A percentile compares a stretch with the other conserved stretches of the same genome.
Evolutionary conservation across 768 basidiomycete genomes (phyloP).

Genomic region (Lactarius evosmus): DNA sequence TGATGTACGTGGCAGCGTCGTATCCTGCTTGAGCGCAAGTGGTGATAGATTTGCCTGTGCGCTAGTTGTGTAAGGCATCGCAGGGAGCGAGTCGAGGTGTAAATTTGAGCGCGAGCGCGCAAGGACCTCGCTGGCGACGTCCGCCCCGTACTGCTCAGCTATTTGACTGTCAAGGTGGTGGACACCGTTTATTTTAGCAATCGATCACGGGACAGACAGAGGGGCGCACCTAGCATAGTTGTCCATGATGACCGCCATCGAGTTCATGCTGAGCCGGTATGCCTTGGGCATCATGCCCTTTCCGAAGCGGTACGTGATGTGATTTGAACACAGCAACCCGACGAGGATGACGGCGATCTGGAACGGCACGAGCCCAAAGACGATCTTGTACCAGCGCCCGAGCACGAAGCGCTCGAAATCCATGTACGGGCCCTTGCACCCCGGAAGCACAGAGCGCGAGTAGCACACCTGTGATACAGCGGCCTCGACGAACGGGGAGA

Average conservation of each 20-base stretch:
- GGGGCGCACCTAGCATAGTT: conserved; percentile 63
- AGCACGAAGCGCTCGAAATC: conserved; percentile 55
- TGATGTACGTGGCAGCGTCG: neutral
- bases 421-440: conserved; percentile 67
- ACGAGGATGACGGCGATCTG: conserved; percentile 63
- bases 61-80: conserved; percentile 31
- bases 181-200: conserved; percentile 9
- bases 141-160: conserved; percentile 67
- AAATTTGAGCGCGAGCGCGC: conserved; percentile 55
- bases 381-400: conserved; percentile 58
- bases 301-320: conserved; percentile 83
- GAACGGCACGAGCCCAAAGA: conserved; percentile 64
- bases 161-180: conserved; percentile 67
- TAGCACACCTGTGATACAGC: conserved; percentile 74
- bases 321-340: conserved; percentile 71
- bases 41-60: neutral
- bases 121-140: conserved; percentile 57
- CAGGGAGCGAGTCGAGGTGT: conserved; percentile 37
- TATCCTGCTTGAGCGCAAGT: conserved; percentile 4
- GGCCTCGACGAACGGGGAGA: conserved; percentile 75
- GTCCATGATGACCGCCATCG: conserved; percentile 83
- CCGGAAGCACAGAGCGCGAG: conserved; percentile 63
- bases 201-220: neutral
- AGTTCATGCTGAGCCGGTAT: conserved; percentile 68
- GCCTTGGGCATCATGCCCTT: conserved; percentile 88